phyloP scores from a whole-genome alignment of 257 asterid genomes.

The Solanum sejunctum region DNA sequence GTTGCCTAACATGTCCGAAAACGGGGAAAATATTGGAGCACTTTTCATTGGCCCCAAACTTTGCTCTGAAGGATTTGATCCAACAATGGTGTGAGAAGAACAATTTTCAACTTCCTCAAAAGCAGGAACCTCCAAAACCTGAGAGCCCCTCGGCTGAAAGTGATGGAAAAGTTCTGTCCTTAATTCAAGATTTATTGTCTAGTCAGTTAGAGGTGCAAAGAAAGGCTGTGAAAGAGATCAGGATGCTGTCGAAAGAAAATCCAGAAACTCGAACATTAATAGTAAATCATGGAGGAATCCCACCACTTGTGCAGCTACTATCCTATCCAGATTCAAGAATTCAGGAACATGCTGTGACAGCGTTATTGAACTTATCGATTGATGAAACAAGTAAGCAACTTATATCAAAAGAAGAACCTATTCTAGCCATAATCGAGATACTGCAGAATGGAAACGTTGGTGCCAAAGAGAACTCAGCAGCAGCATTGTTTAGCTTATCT shows the following conservation, averaged over 20 bases:
- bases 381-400: constrained; percentile 65
- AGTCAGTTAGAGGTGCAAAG: neutral
- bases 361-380: constrained; percentile 30
- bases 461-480: constrained; percentile 79
- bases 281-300: constrained; percentile 50
- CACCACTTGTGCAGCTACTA: constrained; percentile 36
- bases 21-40: constrained; percentile 45
- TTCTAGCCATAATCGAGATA: constrained; percentile 54
- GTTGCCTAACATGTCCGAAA: constrained; percentile 62
- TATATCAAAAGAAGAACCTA: constrained; percentile 43
- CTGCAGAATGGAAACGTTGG: constrained; percentile 36
- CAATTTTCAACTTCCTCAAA: constrained; percentile 33
- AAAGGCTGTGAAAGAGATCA: constrained; percentile 6
- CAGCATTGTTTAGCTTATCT: constrained; percentile 75
- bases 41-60: constrained; percentile 42
- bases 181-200: neutral
- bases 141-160: neutral
- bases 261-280: constrained; percentile 43
- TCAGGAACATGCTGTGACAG: constrained; percentile 48
- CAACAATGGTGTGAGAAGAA: constrained; percentile 71
- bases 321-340: constrained; percentile 29
- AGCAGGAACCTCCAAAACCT: constrained; percentile 1
- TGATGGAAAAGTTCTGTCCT: neutral
- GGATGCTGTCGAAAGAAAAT: constrained; percentile 55
- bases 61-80: constrained; percentile 56